These are phyloP conservation scores for Coemansia sp. DNA, from an alignment of 192 early-diverging fungal genomes.

Conservation along the genomic window DNA sequence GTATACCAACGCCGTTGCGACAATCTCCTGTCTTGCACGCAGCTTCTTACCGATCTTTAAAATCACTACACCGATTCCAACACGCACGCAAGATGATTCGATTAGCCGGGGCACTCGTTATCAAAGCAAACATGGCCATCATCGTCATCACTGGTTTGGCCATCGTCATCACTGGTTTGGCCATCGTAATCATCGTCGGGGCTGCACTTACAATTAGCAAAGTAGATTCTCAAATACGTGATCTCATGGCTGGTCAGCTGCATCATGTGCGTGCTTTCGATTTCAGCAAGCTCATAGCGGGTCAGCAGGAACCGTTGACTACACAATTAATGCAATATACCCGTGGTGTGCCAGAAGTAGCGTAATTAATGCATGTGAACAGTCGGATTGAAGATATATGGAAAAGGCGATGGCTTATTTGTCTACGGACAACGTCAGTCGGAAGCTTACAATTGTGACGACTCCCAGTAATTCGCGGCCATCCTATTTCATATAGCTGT, in stretches of 20 bases:
- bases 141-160: too few species aligned
- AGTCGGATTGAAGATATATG: background rate
- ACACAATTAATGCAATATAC: constrained; percentile 14
- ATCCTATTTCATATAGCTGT: constrained; percentile 12
- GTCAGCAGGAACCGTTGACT: constrained; percentile 50
- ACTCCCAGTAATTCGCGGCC: constrained; percentile 55
- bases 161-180: too few species aligned
- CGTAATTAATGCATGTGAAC: constrained; percentile 5
- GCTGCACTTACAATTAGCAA: constrained; percentile 32
- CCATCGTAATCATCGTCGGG: background rate
- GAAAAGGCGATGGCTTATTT: background rate
- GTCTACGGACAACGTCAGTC: background rate
- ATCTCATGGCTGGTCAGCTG: constrained; percentile 28
- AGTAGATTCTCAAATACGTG: constrained; percentile 36
- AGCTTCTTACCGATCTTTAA: constrained; percentile 69
- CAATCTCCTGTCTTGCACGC: constrained; percentile 74
- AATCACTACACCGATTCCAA: constrained; percentile 61
- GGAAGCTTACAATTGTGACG: constrained; percentile 45
- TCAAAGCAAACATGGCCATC: background rate
- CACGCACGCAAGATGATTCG: background rate
- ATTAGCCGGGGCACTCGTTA: background rate
- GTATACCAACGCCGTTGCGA: constrained; percentile 82
- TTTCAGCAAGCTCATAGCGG: constrained; percentile 43
- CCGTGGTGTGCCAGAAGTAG: background rate
- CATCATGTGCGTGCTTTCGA: constrained; percentile 23